Evolutionary conservation across 2,329 filamentous ascomycete species (phyloP).

Genomic region (Fusarium begoniae): DNA sequence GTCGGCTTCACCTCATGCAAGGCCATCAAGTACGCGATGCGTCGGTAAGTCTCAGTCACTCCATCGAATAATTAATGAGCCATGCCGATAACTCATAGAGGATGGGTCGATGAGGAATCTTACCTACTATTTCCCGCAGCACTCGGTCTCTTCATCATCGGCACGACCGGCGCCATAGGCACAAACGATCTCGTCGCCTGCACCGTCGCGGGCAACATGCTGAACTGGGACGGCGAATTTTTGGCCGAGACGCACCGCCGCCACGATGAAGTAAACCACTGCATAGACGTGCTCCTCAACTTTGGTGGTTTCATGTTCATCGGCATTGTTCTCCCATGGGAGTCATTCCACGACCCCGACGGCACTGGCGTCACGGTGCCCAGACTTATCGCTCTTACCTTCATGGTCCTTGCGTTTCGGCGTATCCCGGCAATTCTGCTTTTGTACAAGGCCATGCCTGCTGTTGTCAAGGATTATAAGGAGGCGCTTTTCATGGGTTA

Average conservation of each 20-base stretch:
- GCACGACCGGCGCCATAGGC: constrained; percentile 65
- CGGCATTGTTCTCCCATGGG: constrained; percentile 65
- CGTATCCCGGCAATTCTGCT: constrained; percentile 65
- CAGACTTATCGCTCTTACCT: constrained; percentile 60
- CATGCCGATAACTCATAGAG: constrained; percentile 45
- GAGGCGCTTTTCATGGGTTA: constrained; percentile 71
- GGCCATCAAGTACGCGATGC: constrained; percentile 55
- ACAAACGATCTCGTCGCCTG: constrained; percentile 69
- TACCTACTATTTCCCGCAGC: constrained; percentile 63
- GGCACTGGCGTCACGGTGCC: constrained; percentile 61
- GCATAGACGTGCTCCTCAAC: constrained; percentile 67
- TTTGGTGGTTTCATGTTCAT: constrained; percentile 70
- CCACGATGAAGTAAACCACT: constrained; percentile 69
- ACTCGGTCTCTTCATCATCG: constrained; percentile 65
- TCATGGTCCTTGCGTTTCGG: constrained; percentile 63
- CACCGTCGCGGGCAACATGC: constrained; percentile 65
- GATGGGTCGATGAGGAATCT: constrained; percentile 65
- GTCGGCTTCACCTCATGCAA: constrained; percentile 59
- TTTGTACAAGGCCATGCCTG: constrained; percentile 65
- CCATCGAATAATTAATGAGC: not conserved
- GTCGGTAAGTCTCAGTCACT: constrained; percentile 32
- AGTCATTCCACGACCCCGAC: constrained; percentile 61
- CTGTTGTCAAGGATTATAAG: constrained; percentile 60
- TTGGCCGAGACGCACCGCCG: constrained; percentile 63
- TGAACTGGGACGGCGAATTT: constrained; percentile 72